Base-by-base conservation (phyloP, 306 rosid species). In the Delonix regia region DNA sequence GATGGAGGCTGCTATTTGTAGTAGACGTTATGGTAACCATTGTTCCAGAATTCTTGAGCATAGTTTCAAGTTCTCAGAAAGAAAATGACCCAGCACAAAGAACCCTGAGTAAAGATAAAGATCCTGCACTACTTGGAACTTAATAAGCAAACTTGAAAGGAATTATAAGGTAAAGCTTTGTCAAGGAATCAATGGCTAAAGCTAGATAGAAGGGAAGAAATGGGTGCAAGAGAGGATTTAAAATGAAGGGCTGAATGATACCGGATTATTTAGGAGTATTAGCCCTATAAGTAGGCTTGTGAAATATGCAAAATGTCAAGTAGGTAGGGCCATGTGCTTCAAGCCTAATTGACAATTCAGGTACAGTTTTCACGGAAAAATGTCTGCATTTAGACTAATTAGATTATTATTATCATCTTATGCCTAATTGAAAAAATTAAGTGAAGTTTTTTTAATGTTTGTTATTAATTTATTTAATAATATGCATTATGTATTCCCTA, bases 311-410 rank as follows among this genome's bases (percentile, higher is more conserved):
- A 82, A 67, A 65, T 68, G 75, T 60, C 73, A 61, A 71, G 55
- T 55, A 73, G 36, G 94, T 88, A 76, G 93, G 97, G 25, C 53
- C 97, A 57, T 72, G 49, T 74, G 85, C 64, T 61, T 76, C 55
- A 76, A 65, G 47, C 78, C 52, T 48, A 76, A 69, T 78, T 62
- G 65, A 73, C 81, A 71, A 18, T 34, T 80, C 76, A 73, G 71
- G 59, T 63, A 55, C 49, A 33, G 45, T 76, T 81, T 71, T 53
- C 74, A 82, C 18, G 65, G 28, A 10, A n/a, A 6, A 25, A 22
- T 42, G 41, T 16, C 27, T 11, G 36, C 16, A 18, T 28, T 7
- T 3, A 55, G 52, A 8, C 59, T 56, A 25, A 34, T 14, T 19
- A 72, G n/a, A 30, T 16, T 69, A 25, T 69, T 48, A 30, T 25